phyloP scores from a whole-genome alignment of 2,329 filamentous ascomycete genomes.

The Plenodomus biglobosus region DNA sequence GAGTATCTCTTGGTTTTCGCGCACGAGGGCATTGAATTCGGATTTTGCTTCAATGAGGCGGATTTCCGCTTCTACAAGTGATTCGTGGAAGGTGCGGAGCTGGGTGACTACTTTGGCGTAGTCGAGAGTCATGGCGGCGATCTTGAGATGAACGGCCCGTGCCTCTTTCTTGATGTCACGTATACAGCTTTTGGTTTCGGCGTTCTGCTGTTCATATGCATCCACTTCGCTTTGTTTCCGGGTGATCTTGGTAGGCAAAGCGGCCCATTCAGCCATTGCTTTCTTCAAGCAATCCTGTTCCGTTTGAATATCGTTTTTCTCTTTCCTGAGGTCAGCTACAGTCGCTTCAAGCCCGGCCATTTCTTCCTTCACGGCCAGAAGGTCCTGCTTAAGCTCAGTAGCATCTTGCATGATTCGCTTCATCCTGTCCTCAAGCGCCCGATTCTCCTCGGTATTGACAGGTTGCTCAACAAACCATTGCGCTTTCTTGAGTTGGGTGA shows the following conservation, averaged over 20 bases:
- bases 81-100: constrained; percentile 64
- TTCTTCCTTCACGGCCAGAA: constrained; percentile 37
- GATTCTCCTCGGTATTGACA: constrained; percentile 66
- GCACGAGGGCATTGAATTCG: constrained; percentile 69
- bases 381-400: constrained; percentile 34
- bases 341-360: constrained; percentile 2
- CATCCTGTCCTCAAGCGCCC: constrained; percentile 60
- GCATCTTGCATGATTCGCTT: constrained; percentile 44
- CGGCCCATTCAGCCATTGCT: constrained; percentile 64
- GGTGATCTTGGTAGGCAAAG: constrained; percentile 69
- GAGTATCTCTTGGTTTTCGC: constrained; percentile 55
- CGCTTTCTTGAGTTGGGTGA: constrained; percentile 63
- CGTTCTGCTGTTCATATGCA: constrained; percentile 44
- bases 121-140: constrained; percentile 50
- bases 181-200: constrained; percentile 52
- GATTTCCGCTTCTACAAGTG: constrained; percentile 69
- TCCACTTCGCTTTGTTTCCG: constrained; percentile 52
- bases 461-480: constrained; percentile 76
- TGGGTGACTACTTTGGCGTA: constrained; percentile 63
- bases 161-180: constrained; percentile 49
- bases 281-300: constrained; percentile 71
- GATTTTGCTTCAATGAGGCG: constrained; percentile 78
- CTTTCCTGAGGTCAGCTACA: constrained; percentile 1
- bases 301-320: constrained; percentile 47
- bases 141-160: constrained; percentile 44